Base-by-base conservation (phyloP, 306 rosid species). In the Cyclanthera cordifolia region DNA sequence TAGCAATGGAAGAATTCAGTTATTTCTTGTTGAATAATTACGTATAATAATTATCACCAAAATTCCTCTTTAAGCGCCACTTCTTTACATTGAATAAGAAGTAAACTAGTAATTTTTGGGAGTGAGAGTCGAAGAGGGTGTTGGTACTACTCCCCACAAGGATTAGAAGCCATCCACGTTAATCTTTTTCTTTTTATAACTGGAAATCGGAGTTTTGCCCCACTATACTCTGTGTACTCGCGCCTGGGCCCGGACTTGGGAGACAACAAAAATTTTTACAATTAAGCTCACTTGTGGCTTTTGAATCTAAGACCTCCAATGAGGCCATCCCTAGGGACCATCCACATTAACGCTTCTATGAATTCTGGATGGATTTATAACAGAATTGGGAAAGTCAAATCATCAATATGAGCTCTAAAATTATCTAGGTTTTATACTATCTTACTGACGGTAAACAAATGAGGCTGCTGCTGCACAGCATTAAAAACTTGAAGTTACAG, bases 381-480 rank as follows among this genome's bases (percentile, higher is more conserved):
- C 53, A 73, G 59, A 70, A 34, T 48, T 71, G 47, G 20, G 68
- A 57, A 48, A 70, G 74, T 67, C 20, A 54, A 14, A 6, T 55
- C 54, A 66, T 48, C 27, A 75, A 56, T n/a, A 28, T 48, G 15
- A 39, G 24, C 10, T 60, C 15, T 19, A 37, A 37, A 9, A 39
- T 61, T 61, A 4, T 61, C 9, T 9, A 63, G 10, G 17, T 10
- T 10, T 8, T 49, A 60, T n/a, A 19, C n/a, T 60, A 34, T 60
- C n/a, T 61, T 19, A 61, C 37, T 10, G 24, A 34, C 11, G 1
- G 17, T 41, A 1, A 41, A 41, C n/a, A 53, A 25, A 20, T 2
- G 11, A 30, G n/a, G 37, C n/a, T 69, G 73, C 65, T 8, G 37
- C n/a, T 69, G 73, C 65, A 69, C 3, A 72, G 65, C 71, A 72